A percentile compares a stretch with the other conserved stretches of the same genome.
Conservation (phyloP, 495 filamentous ascomycete genomes). For the Lophiostoma macrostomum region DNA sequence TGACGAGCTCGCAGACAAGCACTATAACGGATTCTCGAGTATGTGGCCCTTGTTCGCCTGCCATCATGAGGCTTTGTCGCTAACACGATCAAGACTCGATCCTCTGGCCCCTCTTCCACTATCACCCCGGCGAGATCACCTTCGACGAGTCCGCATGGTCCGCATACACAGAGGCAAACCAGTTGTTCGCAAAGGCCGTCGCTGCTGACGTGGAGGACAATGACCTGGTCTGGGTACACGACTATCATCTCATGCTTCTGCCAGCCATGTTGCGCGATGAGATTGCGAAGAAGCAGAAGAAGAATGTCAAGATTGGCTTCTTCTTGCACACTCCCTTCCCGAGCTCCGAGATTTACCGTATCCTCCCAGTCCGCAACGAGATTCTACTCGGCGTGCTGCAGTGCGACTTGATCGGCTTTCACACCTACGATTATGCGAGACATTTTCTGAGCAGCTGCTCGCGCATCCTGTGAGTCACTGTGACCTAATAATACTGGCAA, state of each 20-base stretch:
- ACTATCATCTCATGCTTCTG: slow-evolving; percentile 93
- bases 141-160: slow-evolving; percentile 86
- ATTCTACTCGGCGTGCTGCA: slow-evolving; percentile 75
- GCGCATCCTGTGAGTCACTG: slow-evolving; percentile 65
- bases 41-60: slow-evolving; percentile 19
- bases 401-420: slow-evolving; percentile 88
- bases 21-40: slow-evolving; percentile 69
- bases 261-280: slow-evolving; percentile 82
- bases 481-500: not conserved
- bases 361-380: slow-evolving; percentile 80
- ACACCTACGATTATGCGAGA: slow-evolving; percentile 89
- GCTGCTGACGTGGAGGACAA: slow-evolving; percentile 69
- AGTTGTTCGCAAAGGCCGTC: slow-evolving; percentile 76
- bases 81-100: slow-evolving; percentile 65
- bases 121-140: slow-evolving; percentile 87
- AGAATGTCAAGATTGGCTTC: slow-evolving; percentile 87
- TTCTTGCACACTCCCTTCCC: slow-evolving; percentile 96
- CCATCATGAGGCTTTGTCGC: not conserved
- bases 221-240: slow-evolving; percentile 91
- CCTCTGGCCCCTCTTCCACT: slow-evolving; percentile 94
- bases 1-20: slow-evolving; percentile 52
- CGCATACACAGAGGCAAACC: slow-evolving; percentile 83
- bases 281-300: slow-evolving; percentile 61
- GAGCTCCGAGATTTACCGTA: slow-evolving; percentile 85
- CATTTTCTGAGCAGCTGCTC: slow-evolving; percentile 88